phyloP scores from a whole-genome alignment of 2,329 filamentous ascomycete species.

The Diaporthe eres region DNA sequence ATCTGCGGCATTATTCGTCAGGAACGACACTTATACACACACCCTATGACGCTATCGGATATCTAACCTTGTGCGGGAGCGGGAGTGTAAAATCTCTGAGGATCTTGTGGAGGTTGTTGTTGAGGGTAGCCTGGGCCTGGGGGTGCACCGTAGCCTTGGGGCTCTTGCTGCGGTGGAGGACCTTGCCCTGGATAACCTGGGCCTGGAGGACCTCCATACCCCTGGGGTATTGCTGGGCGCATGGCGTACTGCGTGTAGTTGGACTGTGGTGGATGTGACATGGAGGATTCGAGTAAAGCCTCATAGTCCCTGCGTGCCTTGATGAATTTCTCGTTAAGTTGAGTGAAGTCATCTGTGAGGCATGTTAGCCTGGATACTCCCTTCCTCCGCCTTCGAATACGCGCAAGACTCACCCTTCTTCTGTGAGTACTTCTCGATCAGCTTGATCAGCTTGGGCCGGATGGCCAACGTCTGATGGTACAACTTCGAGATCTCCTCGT shows the following conservation, averaged over 20 bases:
- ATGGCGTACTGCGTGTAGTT: constrained; percentile 79
- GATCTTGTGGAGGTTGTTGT: constrained; percentile 62
- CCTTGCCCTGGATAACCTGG: constrained; percentile 35
- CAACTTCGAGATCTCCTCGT: constrained; percentile 94
- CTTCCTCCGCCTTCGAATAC: background rate
- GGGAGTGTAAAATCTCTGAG: constrained; percentile 78
- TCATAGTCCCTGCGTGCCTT: constrained; percentile 98
- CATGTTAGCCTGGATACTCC: constrained; percentile 21
- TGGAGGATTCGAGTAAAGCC: constrained; percentile 93
- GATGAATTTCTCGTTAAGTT: constrained; percentile 99
- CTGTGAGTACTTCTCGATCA: constrained; percentile 99
- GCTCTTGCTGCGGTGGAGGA: constrained; percentile 55
- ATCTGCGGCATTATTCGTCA: constrained; percentile 36
- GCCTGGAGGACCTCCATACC: constrained; percentile 55
- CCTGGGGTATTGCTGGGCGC: constrained; percentile 63
- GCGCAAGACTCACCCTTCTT: constrained; percentile 83
- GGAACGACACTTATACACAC: constrained; percentile 18
- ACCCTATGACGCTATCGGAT: constrained; percentile 30
- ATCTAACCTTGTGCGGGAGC: constrained; percentile 62
- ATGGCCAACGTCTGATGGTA: constrained; percentile 97
- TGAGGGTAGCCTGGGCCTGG: constrained; percentile 48
- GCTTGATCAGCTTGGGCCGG: constrained; percentile 94
- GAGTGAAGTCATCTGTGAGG: constrained; percentile 90
- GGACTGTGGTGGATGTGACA: constrained; percentile 90
- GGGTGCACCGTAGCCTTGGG: constrained; percentile 40